Evolutionary conservation across 768 basidiomycete species (phyloP), one percentile per base, ranked within the genome.

Genomic region (Crassisporium funariophilum): DNA sequence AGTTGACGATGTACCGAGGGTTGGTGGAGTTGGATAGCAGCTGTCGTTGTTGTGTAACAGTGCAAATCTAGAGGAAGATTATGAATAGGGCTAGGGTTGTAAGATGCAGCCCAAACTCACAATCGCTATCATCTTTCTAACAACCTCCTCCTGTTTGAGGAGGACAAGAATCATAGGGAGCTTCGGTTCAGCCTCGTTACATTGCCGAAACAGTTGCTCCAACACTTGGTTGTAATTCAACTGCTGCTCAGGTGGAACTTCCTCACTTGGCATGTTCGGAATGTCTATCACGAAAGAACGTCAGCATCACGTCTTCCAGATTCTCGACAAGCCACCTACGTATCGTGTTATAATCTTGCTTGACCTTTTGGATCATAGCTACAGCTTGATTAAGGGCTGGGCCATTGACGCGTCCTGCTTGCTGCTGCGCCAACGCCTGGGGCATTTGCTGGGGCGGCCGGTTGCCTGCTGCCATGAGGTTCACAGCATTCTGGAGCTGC

Each of bases 201-300:
- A 70, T 40, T 69, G 58, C 40, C 72, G 78, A 57, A 61, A 61
- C 12, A 82, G 57, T 25, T 75, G 70, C 39, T 84, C 82, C 21
- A 87, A 66, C 4, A 76, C 33, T 17, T 59, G 56, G 42, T 71
- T 75, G 53, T 77, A 88, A 44, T 82, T 82, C 34, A 67, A 47
- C 35, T 78, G 72, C 47, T 81, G 82, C 1, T 82, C 79, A 7
- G 74, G 67, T 4, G 82, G 72, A 20, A 87, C 55, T 13, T 74
- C 72, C 13, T 70, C 57, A 6, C 54, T 38, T 7, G 56, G 41
- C 59, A 75, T 70, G 35, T 54, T 60, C 5, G 58, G 62, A 33
- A 73, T 59, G 21, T 59, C 78, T 78, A 45, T 44, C 44, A 41
- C 57, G 11, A 49, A 34, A 41, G 16, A 43, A 35, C 40, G 20